Evolutionary conservation across 441 rosid species (phyloP).

Genomic region (Corymbia citriodora): DNA sequence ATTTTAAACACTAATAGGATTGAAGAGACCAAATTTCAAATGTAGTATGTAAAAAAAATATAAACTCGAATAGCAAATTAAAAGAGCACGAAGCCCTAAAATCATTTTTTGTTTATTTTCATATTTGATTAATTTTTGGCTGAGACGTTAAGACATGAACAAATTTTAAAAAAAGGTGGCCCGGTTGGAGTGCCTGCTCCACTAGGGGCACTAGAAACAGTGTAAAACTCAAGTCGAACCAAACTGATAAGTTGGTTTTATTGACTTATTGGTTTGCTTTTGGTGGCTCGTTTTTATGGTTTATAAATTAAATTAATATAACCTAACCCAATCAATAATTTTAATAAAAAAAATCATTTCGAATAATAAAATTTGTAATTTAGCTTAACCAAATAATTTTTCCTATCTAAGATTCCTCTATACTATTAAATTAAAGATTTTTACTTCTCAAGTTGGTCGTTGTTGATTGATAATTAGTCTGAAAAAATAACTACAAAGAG

Average conservation of each 20-base stretch:
- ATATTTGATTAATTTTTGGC: neutral
- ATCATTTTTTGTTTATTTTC: neutral
- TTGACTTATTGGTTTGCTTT: neutral
- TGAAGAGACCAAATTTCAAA: neutral
- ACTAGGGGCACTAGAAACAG: neutral
- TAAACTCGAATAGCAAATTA: neutral
- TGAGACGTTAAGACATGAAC: neutral
- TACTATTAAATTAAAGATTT: neutral
- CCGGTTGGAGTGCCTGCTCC: neutral
- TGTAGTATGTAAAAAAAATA: neutral
- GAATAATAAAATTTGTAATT: neutral
- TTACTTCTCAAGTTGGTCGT: neutral
- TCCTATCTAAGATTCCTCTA: neutral
- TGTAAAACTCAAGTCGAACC: neutral
- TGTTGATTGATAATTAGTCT: neutral
- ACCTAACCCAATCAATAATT: neutral
- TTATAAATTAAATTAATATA: neutral
- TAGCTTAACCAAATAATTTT: neutral
- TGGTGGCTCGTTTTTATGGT: neutral
- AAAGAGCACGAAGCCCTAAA: neutral
- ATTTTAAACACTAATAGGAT: neutral
- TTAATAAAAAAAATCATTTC: neutral
- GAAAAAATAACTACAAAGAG: neutral
- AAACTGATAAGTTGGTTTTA: neutral
- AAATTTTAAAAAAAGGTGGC: neutral